These are phyloP conservation scores for Rhodotorula graminis DNA, from an alignment of 768 basidiomycete genomes.

Conservation along the genomic window DNA sequence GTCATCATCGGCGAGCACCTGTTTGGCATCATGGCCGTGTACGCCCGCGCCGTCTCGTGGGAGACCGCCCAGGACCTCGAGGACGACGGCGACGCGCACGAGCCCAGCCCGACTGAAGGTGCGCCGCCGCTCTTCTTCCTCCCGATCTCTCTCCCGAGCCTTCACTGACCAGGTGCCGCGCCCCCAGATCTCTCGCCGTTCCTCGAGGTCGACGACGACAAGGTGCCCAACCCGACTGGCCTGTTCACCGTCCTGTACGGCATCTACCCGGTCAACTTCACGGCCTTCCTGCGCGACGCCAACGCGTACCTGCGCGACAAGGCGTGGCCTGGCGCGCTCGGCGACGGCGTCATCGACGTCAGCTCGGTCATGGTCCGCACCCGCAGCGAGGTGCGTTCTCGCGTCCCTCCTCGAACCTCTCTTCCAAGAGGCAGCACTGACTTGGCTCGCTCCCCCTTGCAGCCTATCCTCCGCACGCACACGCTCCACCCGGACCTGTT, in stretches of 20 bases:
- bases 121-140: background rate
- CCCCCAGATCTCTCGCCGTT: background rate
- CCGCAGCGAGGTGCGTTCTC: slow-evolving; percentile 61
- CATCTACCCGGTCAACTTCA: slow-evolving; percentile 81
- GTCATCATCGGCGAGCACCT: slow-evolving; percentile 35
- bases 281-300: slow-evolving; percentile 71
- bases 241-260: slow-evolving; percentile 81
- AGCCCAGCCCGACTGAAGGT: background rate
- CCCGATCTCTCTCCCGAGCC: background rate
- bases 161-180: no score
- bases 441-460: background rate
- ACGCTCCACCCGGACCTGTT: slow-evolving; percentile 69
- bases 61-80: slow-evolving; percentile 23
- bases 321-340: slow-evolving; percentile 58
- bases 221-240: slow-evolving; percentile 57
- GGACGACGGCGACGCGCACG: background rate
- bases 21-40: slow-evolving; percentile 42
- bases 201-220: slow-evolving; percentile 13
- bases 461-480: slow-evolving; percentile 68
- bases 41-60: slow-evolving; percentile 45
- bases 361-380: slow-evolving; percentile 66
- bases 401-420: background rate
- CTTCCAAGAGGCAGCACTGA: background rate
- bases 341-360: slow-evolving; percentile 58
- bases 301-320: slow-evolving; percentile 59